Percentiles rank a stretch among this genome's conserved stretches.
These are phyloP conservation scores for Phytopythium litorale DNA, from an alignment of 352 stramenopile genomes.

Conservation along the genomic window DNA sequence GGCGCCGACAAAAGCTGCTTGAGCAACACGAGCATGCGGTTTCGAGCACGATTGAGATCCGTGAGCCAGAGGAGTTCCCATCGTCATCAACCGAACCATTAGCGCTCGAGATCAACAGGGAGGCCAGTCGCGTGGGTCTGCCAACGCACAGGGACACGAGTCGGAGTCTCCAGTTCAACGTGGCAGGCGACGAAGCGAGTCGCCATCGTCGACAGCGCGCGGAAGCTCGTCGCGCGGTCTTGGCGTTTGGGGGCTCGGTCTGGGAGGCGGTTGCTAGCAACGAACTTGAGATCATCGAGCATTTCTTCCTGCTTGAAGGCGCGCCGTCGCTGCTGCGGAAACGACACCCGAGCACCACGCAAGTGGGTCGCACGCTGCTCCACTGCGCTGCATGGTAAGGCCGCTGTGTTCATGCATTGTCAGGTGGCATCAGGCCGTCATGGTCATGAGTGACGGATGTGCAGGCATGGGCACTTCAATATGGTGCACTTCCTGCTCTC, in stretches of 20 bases:
- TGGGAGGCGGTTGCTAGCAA: slow-evolving; percentile 50
- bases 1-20: slow-evolving; percentile 14
- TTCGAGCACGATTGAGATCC: not conserved
- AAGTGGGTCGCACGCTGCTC: slow-evolving; percentile 59
- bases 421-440: not conserved
- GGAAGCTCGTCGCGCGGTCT: slow-evolving; percentile 48
- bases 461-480: slow-evolving; percentile 27
- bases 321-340: slow-evolving; percentile 32
- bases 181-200: slow-evolving; percentile 9
- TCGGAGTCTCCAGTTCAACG: not conserved
- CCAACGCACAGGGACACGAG: slow-evolving; percentile 1
- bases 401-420: not conserved
- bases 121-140: not conserved
- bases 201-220: slow-evolving; percentile 37
- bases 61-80: slow-evolving; percentile 1
- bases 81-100: not conserved
- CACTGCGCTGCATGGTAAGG: slow-evolving; percentile 59
- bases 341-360: slow-evolving; percentile 33
- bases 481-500: slow-evolving; percentile 38
- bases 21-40: slow-evolving; percentile 10
- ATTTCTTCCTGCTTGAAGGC: slow-evolving; percentile 66
- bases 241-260: slow-evolving; percentile 45
- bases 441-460: not conserved
- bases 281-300: slow-evolving; percentile 45
- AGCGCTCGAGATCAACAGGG: not conserved